Base-by-base conservation (phyloP, 805 yeast genomes). In the Myxozyma mucilagina region DNA sequence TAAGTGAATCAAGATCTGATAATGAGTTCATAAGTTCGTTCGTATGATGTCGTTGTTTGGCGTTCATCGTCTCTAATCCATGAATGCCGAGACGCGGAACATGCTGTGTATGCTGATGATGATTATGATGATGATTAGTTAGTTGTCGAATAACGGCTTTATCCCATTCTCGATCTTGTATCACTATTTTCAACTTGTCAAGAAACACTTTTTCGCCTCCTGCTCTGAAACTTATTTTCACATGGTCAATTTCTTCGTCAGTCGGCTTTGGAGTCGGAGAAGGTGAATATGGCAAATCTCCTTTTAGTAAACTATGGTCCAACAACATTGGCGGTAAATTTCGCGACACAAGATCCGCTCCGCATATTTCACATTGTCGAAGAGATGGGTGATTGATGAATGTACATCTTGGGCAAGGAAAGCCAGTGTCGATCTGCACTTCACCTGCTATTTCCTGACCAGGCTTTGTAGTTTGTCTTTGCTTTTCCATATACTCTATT, bases 321-420 rank as follows among this genome's bases (percentile, higher is more conserved):
- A 47, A 52, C 20, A 68, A 67, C 63, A 59, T 67, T 29, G 68
- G 70, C 45, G 69, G 74, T 53, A 56, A 48, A 7, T 64, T 71
- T 49, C 32, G 69, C 24, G 79, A 70, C 3, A 67, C 59, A 31
- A 86, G 71, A 20, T 77, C 77, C 0, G 86, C 78, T 0, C 97
- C 97, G 75, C 98, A 93, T 70, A 94, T 81, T 73, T 93, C 99
- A 73, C 99, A 93, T 64, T 78, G 79, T 41, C 79, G 74, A 78
- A 93, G 77, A 1, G 89, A 83, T 0, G 91, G 88, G 72, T 92
- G 97, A 71, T 93, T 94, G 11, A 84, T 75, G 69, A 91, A 93
- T 0, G 98, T 89, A 67, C 96, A 89, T 11, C 77, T 71, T 3
- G 84, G 79, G 60, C 89, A 84, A 18, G 66, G 66, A n/a, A 71